Percentiles rank a stretch among this genome's conserved stretches.
These are phyloP conservation scores for Ceratocystis huliohia DNA, from an alignment of 2,329 filamentous ascomycete genomes.

Conservation along the genomic window DNA sequence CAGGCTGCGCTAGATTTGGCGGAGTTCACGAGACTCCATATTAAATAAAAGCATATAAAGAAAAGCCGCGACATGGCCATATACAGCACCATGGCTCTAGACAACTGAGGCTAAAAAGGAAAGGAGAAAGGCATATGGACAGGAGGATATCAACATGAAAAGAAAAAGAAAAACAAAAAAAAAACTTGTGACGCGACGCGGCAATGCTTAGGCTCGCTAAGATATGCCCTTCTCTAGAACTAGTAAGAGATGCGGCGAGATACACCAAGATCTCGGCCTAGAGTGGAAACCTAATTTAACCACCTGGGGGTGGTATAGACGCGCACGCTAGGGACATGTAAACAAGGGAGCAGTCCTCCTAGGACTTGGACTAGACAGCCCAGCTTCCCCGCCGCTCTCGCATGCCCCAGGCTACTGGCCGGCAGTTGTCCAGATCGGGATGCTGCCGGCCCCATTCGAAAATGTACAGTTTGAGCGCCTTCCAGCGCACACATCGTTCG, in stretches of 20 bases:
- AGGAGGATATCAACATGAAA: background rate
- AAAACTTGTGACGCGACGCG: background rate
- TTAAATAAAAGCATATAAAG: conserved; percentile 1
- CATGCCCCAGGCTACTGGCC: conserved; percentile 55
- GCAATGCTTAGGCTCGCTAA: background rate
- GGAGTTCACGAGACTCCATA: background rate
- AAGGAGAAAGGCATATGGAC: background rate
- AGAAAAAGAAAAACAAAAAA: background rate
- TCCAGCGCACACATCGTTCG: conserved; percentile 60
- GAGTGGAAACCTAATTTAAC: too few relatives aligned
- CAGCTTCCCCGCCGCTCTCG: conserved; percentile 56
- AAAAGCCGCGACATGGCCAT: background rate
- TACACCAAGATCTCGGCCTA: too few relatives aligned
- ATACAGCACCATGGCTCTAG: background rate
- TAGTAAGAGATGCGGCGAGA: too few relatives aligned
- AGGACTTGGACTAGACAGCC: conserved; percentile 41
- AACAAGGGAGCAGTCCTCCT: background rate
- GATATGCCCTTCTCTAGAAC: too few relatives aligned
- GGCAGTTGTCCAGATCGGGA: conserved; percentile 50
- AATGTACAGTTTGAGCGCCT: conserved; percentile 70
- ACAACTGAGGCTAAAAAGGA: background rate
- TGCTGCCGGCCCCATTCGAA: conserved; percentile 83
- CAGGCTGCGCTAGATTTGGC: background rate
- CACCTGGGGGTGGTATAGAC: too few relatives aligned
- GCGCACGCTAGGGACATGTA: background rate